phyloP scores from a whole-genome alignment of 345 rosid genomes.

The Kernera saxatilis region DNA sequence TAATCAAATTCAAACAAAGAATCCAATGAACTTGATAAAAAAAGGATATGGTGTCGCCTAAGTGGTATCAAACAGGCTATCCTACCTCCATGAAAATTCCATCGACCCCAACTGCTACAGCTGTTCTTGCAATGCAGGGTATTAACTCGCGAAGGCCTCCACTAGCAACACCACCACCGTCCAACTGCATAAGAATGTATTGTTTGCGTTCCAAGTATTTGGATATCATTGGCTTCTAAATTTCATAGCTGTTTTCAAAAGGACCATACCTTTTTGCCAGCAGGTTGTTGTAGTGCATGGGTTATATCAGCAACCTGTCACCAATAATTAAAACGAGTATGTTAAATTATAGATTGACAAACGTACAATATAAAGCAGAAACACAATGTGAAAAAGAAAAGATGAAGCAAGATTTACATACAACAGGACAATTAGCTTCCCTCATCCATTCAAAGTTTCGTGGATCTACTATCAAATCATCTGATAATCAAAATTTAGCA shows the following conservation, averaged over 20 bases:
- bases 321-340: conserved; percentile 10
- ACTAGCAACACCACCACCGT: conserved; percentile 98
- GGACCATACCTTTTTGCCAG: conserved; percentile 69
- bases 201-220: not conserved
- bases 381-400: not conserved
- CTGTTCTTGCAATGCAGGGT: conserved; percentile 96
- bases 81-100: conserved; percentile 98
- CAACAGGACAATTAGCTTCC: conserved; percentile 93
- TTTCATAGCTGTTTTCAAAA: not conserved
- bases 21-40: not conserved
- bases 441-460: conserved; percentile 95
- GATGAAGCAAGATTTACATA: conserved; percentile 38
- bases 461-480: conserved; percentile 94
- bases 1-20: conserved; percentile 13
- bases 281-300: conserved; percentile 95
- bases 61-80: not conserved
- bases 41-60: not conserved
- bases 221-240: not conserved
- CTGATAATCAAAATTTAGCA: conserved; percentile 37
- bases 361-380: not conserved
- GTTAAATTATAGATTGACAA: not conserved
- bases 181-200: conserved; percentile 50
- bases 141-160: conserved; percentile 97
- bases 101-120: conserved; percentile 94
- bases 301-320: conserved; percentile 90